These are phyloP conservation scores for Kwoniella dejecticola DNA, from an alignment of 768 basidiomycete genomes.

Conservation along the genomic window DNA sequence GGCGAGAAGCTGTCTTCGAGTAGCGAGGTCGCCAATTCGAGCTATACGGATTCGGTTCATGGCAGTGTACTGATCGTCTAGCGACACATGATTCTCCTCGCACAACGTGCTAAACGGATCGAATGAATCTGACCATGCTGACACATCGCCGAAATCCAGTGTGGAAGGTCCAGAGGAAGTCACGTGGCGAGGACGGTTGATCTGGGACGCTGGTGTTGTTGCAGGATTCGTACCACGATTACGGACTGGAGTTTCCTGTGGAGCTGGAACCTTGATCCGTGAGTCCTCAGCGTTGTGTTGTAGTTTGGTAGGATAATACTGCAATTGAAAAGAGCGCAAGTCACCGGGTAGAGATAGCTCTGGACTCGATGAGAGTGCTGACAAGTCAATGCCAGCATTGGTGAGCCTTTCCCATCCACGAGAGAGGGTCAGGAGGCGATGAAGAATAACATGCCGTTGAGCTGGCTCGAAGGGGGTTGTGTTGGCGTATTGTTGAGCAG, in stretches of 20 bases:
- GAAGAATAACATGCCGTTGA: slow-evolving; percentile 71
- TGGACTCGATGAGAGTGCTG: slow-evolving; percentile 14
- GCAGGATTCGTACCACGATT: not conserved
- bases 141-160: slow-evolving; percentile 56
- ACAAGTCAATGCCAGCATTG: slow-evolving; percentile 31
- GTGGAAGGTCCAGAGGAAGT: slow-evolving; percentile 44
- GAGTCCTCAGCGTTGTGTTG: not conserved
- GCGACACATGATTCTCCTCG: slow-evolving; percentile 69
- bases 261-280: not conserved
- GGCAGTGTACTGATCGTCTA: slow-evolving; percentile 74
- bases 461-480: slow-evolving; percentile 80
- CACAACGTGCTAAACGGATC: slow-evolving; percentile 73
- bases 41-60: slow-evolving; percentile 81
- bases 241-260: slow-evolving; percentile 12
- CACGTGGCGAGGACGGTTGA: not conserved
- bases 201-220: not conserved
- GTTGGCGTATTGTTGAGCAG: slow-evolving; percentile 90
- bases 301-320: slow-evolving; percentile 30
- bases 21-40: slow-evolving; percentile 63
- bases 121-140: slow-evolving; percentile 66
- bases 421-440: slow-evolving; percentile 72
- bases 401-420: slow-evolving; percentile 36
- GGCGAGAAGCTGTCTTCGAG: slow-evolving; percentile 74
- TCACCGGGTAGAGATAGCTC: slow-evolving; percentile 20
- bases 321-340: slow-evolving; percentile 21